Evolutionary conservation across 768 basidiomycete genomes (phyloP).

Genomic region (Cyclocybe aegerita): DNA sequence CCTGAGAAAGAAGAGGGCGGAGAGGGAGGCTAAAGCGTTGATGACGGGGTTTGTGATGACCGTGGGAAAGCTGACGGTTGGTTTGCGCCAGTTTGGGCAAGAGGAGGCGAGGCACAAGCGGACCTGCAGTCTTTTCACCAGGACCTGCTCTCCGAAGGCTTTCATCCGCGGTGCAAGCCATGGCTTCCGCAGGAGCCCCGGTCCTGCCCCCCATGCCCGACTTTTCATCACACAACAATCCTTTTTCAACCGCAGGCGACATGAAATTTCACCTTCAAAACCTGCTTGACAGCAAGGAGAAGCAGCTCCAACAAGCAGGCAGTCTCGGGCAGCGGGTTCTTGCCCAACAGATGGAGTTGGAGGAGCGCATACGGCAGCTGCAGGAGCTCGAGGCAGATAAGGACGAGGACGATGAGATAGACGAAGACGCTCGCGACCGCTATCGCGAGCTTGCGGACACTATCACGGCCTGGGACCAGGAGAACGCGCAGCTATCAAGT

Average conservation of each 20-base stretch:
- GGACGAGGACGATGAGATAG: conserved; percentile 61
- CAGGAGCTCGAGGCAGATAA: conserved; percentile 70
- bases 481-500: conserved; percentile 75
- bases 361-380: conserved; percentile 81
- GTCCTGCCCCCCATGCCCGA: conserved; percentile 38
- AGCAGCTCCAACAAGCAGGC: conserved; percentile 89
- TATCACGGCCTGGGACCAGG: conserved; percentile 72
- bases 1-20: too few relatives aligned
- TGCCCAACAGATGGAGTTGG: conserved; percentile 90
- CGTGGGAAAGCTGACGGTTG: too few relatives aligned
- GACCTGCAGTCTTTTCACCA: too few relatives aligned
- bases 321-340: conserved; percentile 93
- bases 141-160: too few relatives aligned
- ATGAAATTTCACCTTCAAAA: conserved; percentile 61
- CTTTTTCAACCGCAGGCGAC: conserved; percentile 53
- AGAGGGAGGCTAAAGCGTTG: too few relatives aligned
- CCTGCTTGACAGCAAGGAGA: conserved; percentile 88
- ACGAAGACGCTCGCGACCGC: conserved; percentile 66
- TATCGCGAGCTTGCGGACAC: conserved; percentile 79
- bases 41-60: too few relatives aligned
- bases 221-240: conserved; percentile 33
- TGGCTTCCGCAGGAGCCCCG: conserved; percentile 24
- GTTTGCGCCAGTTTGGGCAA: too few relatives aligned
- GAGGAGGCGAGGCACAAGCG: too few relatives aligned
- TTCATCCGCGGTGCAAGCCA: conserved; percentile 8